These are phyloP conservation scores for Cornus suecica DNA, from an alignment of 148 eudicot genomes.

Conservation along the genomic window DNA sequence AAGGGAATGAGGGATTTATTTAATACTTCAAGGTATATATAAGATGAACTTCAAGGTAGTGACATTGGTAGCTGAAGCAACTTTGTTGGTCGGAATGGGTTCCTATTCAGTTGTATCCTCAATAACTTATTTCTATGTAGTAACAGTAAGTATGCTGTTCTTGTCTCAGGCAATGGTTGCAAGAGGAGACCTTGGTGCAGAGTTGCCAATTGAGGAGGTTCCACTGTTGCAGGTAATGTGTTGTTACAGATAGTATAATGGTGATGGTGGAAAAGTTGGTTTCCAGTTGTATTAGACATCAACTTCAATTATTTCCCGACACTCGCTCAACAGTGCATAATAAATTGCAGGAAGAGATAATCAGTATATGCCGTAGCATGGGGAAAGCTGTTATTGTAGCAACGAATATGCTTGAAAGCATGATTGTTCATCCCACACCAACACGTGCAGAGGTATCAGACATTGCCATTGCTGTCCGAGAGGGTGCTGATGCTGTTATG, in stretches of 20 bases:
- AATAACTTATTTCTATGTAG: background rate
- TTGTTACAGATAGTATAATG: constrained; percentile 7
- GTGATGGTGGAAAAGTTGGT: background rate
- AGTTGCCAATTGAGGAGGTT: constrained; percentile 85
- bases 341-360: constrained; percentile 81
- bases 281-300: background rate
- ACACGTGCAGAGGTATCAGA: constrained; percentile 99
- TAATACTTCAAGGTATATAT: background rate
- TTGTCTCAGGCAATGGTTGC: constrained; percentile 86
- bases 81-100: background rate
- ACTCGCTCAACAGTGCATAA: background rate
- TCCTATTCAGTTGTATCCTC: background rate
- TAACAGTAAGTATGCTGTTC: constrained; percentile 4
- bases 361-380: constrained; percentile 87
- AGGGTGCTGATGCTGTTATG: constrained; percentile 99
- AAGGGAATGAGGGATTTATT: background rate
- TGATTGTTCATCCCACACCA: constrained; percentile 99
- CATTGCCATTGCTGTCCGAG: constrained; percentile 96
- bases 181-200: constrained; percentile 94
- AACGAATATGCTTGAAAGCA: constrained; percentile 99
- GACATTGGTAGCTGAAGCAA: background rate
- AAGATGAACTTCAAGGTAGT: background rate
- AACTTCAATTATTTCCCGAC: constrained; percentile 2
- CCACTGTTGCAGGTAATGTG: constrained; percentile 70
- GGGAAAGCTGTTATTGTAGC: constrained; percentile 98